Percentiles rank a stretch among this genome's conserved stretches.
These are phyloP conservation scores for Elongisporangium undulatum DNA, from an alignment of 352 stramenopile genomes.

Conservation along the genomic window DNA sequence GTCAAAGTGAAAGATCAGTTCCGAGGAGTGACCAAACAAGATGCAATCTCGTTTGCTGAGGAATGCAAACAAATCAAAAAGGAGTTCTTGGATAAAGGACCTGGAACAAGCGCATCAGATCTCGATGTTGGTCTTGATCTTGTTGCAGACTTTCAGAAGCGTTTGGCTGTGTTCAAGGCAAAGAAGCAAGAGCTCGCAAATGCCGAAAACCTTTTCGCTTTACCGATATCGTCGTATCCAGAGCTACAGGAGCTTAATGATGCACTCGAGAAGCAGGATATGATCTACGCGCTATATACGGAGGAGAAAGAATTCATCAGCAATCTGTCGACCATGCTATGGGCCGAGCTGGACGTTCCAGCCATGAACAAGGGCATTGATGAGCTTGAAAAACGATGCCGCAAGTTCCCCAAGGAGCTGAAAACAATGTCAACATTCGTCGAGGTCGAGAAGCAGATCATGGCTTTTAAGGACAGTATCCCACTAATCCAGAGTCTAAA, in stretches of 20 bases:
- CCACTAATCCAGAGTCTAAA: constrained; percentile 93
- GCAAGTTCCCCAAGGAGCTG: constrained; percentile 90
- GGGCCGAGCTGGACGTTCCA: constrained; percentile 90
- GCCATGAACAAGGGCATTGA: constrained; percentile 91
- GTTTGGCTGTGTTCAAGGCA: constrained; percentile 68
- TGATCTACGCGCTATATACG: constrained; percentile 90
- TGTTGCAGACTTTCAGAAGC: constrained; percentile 81
- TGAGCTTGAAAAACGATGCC: constrained; percentile 90
- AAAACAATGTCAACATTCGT: constrained; percentile 90
- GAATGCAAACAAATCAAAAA: constrained; percentile 86
- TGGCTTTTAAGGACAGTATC: constrained; percentile 93
- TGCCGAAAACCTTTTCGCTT: constrained; percentile 92
- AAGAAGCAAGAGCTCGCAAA: constrained; percentile 89
- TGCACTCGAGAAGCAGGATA: constrained; percentile 84
- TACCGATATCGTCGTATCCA: constrained; percentile 89
- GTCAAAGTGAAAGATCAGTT: constrained; percentile 95
- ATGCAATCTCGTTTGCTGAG: constrained; percentile 84
- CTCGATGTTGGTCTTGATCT: constrained; percentile 90
- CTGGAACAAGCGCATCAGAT: constrained; percentile 74
- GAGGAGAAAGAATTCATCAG: constrained; percentile 94
- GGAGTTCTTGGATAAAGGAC: constrained; percentile 84
- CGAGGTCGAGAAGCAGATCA: constrained; percentile 89
- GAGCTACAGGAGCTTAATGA: constrained; percentile 86
- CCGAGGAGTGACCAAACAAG: constrained; percentile 90
- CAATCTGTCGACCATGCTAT: constrained; percentile 87